These are phyloP conservation scores for Lepidium africanum DNA, from an alignment of 345 rosid genomes.

Conservation along the genomic window DNA sequence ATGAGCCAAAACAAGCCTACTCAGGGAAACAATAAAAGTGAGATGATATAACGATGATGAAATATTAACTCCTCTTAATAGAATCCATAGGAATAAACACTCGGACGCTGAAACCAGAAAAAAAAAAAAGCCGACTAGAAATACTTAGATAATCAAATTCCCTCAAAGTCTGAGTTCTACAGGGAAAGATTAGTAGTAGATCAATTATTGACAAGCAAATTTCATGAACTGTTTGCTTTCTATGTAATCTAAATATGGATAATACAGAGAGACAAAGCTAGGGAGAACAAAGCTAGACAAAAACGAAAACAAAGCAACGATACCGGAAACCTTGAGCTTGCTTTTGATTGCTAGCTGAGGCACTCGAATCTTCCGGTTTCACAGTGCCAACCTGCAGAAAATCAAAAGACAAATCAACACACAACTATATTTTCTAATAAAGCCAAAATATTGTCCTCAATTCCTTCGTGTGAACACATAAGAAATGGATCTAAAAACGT, in stretches of 20 bases:
- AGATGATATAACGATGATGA: not conserved
- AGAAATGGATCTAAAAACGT: not conserved
- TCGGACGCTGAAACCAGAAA: not conserved
- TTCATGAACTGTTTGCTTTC: not conserved
- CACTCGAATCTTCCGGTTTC: constrained; percentile 51
- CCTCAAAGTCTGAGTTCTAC: not conserved
- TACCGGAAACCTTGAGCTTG: constrained; percentile 31
- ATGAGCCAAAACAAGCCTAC: not conserved
- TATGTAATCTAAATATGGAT: not conserved
- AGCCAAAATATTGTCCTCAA: not conserved
- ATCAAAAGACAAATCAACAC: constrained; percentile 4
- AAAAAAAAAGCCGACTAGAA: not conserved
- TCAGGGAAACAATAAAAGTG: not conserved
- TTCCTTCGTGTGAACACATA: not conserved
- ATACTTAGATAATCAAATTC: not conserved
- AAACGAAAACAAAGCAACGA: not conserved
- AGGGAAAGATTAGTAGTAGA: not conserved
- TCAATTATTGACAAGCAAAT: not conserved
- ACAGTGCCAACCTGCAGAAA: constrained; percentile 34
- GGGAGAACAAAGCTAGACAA: not conserved
- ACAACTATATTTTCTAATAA: not conserved
- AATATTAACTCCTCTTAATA: not conserved
- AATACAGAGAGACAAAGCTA: not conserved
- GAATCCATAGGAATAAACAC: not conserved
- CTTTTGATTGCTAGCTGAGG: constrained; percentile 33